Evolutionary conservation across 495 filamentous ascomycete species (phyloP).

Genomic region (Annulohypoxylon stygium): DNA sequence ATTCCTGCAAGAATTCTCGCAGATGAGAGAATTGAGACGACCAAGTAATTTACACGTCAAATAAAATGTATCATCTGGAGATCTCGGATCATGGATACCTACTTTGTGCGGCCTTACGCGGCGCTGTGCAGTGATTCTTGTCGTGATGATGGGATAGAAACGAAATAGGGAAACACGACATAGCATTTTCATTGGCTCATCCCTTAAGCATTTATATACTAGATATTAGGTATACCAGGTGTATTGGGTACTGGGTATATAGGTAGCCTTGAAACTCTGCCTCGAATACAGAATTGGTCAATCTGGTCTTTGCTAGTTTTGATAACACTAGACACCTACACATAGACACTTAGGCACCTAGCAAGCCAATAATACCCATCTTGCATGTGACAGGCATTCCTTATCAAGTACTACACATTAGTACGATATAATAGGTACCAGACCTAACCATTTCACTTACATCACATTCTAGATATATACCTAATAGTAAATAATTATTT

Average conservation of each 20-base stretch:
- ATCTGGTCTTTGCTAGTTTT: neutral
- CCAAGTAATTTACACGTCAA: neutral
- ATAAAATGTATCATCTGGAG: neutral
- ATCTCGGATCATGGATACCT: neutral
- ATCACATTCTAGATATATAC: neutral
- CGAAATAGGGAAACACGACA: neutral
- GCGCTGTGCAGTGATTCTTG: neutral
- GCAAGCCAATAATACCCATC: neutral
- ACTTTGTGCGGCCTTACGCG: no score
- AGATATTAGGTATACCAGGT: neutral
- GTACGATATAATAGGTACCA: neutral
- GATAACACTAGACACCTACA: neutral
- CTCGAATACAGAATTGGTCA: no score
- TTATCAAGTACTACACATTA: neutral
- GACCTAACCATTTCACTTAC: neutral
- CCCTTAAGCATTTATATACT: no score
- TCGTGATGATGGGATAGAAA: slow-evolving; percentile 5
- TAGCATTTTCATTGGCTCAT: neutral
- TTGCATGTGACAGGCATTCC: neutral
- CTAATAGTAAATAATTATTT: neutral
- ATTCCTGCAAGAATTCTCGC: neutral
- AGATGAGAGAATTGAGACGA: neutral
- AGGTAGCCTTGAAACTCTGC: no score
- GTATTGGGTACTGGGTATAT: no score
- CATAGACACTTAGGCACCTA: neutral